A percentile compares a stretch with the other conserved stretches of the same genome.
phyloP scores from a whole-genome alignment of 177 flowering plant genomes.

The Vitis hybrid region DNA sequence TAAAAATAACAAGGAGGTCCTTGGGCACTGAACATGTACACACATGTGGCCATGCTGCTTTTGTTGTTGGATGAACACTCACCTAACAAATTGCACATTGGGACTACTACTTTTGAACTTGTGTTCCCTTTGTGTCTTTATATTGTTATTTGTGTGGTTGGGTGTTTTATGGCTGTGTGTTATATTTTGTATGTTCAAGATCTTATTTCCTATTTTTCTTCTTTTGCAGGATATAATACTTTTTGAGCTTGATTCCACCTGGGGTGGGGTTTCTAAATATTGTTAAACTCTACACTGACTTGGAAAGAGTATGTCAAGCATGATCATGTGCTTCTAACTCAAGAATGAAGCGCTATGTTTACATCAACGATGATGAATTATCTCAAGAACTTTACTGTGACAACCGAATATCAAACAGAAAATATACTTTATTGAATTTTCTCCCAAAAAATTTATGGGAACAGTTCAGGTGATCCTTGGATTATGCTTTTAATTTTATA shows the following conservation, averaged over 20 bases:
- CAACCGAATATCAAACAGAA: slow-evolving; percentile 88
- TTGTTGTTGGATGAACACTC: background rate
- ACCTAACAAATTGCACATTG: background rate
- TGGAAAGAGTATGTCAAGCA: background rate
- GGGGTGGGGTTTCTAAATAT: slow-evolving; percentile 6
- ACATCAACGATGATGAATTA: slow-evolving; percentile 71
- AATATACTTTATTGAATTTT: slow-evolving; percentile 86
- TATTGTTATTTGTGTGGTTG: too few species aligned
- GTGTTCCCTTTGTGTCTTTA: too few species aligned
- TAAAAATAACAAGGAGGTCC: too few species aligned
- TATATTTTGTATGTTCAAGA: too few species aligned
- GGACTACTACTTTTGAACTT: too few species aligned
- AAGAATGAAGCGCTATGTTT: slow-evolving; percentile 87
- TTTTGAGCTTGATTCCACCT: background rate
- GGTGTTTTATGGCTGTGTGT: too few species aligned
- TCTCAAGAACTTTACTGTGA: slow-evolving; percentile 67
- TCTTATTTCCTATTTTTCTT: background rate
- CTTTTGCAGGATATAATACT: slow-evolving; percentile 4
- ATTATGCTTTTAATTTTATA: background rate
- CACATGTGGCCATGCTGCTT: background rate
- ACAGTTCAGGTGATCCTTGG: slow-evolving; percentile 82
- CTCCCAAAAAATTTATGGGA: slow-evolving; percentile 98
- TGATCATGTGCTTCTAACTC: slow-evolving; percentile 17
- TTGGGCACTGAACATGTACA: too few species aligned
- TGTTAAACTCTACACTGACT: slow-evolving; percentile 1